Conservation (phyloP, 257 asterid genomes). For the Hygrophila difformis region DNA sequence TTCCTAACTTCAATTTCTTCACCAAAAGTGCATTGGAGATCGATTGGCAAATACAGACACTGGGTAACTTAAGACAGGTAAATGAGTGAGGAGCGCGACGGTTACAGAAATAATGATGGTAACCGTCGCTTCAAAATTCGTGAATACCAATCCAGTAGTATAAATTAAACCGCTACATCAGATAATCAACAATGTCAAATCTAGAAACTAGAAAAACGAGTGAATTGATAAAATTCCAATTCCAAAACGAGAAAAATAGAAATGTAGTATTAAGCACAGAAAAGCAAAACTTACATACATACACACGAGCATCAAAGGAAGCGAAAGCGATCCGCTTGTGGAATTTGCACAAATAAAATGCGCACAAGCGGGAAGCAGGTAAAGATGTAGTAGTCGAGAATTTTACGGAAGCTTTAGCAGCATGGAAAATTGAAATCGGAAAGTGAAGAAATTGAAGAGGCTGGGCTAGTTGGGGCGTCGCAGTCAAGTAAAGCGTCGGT, state of each 20-base stretch:
- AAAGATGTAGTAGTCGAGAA: slow-evolving; percentile 18
- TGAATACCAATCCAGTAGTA: slow-evolving; percentile 19
- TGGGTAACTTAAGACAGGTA: slow-evolving; percentile 16
- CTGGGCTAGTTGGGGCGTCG: too few species aligned
- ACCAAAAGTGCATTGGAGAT: neutral
- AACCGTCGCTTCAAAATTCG: slow-evolving; percentile 28
- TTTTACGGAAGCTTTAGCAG: slow-evolving; percentile 25
- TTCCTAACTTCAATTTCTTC: slow-evolving; percentile 2
- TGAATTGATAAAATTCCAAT: slow-evolving; percentile 13
- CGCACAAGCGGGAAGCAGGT: slow-evolving; percentile 9
- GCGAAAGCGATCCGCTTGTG: slow-evolving; percentile 15
- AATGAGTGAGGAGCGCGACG: slow-evolving; percentile 21
- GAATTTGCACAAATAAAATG: neutral
- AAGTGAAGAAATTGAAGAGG: slow-evolving; percentile 12
- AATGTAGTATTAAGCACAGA: too few species aligned
- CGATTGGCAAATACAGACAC: neutral
- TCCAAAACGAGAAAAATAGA: slow-evolving; percentile 33
- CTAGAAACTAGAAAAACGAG: slow-evolving; percentile 1
- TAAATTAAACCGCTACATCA: slow-evolving; percentile 20
- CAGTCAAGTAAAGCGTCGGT: too few species aligned
- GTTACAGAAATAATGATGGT: slow-evolving; percentile 17
- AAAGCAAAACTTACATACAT: too few species aligned
- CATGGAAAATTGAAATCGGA: slow-evolving; percentile 18
- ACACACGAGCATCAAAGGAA: slow-evolving; percentile 20
- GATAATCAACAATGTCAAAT: neutral